phyloP scores from a whole-genome alignment of 306 rosid species.

The Medicago ruthenica region DNA sequence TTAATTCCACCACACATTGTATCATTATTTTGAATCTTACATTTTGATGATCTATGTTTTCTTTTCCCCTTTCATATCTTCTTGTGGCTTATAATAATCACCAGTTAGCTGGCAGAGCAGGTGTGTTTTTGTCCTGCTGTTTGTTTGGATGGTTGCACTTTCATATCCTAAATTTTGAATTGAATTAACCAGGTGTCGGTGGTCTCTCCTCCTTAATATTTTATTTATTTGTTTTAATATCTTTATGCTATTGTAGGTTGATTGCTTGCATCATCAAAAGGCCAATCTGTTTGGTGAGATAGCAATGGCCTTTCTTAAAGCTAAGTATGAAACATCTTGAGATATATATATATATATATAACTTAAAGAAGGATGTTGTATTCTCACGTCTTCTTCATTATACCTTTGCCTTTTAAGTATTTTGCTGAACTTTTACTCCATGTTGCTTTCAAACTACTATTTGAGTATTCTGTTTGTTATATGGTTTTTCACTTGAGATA shows the following conservation, averaged over 20 bases:
- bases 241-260: not conserved
- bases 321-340: slow-evolving; percentile 27
- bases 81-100: slow-evolving; percentile 53
- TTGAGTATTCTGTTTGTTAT: not conserved
- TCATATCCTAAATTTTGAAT: slow-evolving; percentile 49
- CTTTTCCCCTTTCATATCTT: slow-evolving; percentile 41
- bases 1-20: slow-evolving; percentile 55
- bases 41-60: slow-evolving; percentile 25
- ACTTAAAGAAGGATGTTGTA: slow-evolving; percentile 22
- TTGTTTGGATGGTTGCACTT: slow-evolving; percentile 50
- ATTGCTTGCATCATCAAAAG: slow-evolving; percentile 49
- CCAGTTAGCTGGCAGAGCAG: slow-evolving; percentile 83
- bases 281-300: slow-evolving; percentile 43
- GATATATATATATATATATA: not conserved
- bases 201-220: slow-evolving; percentile 28
- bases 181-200: slow-evolving; percentile 64
- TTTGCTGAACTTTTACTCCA: slow-evolving; percentile 9
- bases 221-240: not conserved
- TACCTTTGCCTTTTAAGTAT: not conserved
- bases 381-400: slow-evolving; percentile 29
- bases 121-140: slow-evolving; percentile 65
- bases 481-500: not conserved
- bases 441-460: slow-evolving; percentile 33
- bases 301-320: slow-evolving; percentile 34
- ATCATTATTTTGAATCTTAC: slow-evolving; percentile 36